Base-by-base conservation (phyloP, 495 filamentous ascomycete species). In the Aspergillus indologenus region DNA sequence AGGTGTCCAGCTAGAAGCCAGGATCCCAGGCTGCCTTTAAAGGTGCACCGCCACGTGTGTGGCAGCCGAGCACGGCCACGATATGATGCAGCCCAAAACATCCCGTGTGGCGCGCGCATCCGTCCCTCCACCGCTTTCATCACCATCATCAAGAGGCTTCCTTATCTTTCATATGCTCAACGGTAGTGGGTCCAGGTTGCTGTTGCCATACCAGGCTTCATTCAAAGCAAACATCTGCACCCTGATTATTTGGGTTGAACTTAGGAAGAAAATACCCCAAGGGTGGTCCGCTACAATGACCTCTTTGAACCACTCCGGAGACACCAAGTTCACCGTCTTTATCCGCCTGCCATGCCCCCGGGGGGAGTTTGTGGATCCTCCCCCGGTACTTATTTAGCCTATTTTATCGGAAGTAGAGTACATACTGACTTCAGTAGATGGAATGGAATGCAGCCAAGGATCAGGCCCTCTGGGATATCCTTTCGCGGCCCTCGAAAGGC, bases 341-440 rank as follows among this genome's bases (percentile, higher is more conserved):
- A 83, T 98, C 52, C 84, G 93, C 12, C 80, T 97, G 15, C 94
- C 94, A 11, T 96, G 97, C 71, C 83, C 88, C 17, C 83, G 94
- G 58, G 87, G 88, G 19, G 85, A 89, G 51, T 98, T 98, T 75
- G 81, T 91, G 40, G 94, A 98, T 73, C 94, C 95, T 46, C 89
- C 90, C 8, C 85, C 86, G 50, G 92, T 92, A 80, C 65, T 83
- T 69, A 24, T 58, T 21, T 43, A 50, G 56, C 65, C 53, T 29
- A 55, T 8, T 17, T 18, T 29, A 24, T 22, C 34, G 19, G 1
- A 14, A 29, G 26, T 18, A 15, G 43, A 59, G 5, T 19, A 46
- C 48, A 18, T 29, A 62, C 59, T 68, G 43, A 63, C 64, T 26
- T 57, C 52, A 24, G 24, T 61, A 88, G 82, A 81, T 87, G 47